Percentiles rank a stretch among this genome's conserved stretches.
phyloP scores from a whole-genome alignment of 192 early-diverging fungal genomes.

The Coemansia sp. region DNA sequence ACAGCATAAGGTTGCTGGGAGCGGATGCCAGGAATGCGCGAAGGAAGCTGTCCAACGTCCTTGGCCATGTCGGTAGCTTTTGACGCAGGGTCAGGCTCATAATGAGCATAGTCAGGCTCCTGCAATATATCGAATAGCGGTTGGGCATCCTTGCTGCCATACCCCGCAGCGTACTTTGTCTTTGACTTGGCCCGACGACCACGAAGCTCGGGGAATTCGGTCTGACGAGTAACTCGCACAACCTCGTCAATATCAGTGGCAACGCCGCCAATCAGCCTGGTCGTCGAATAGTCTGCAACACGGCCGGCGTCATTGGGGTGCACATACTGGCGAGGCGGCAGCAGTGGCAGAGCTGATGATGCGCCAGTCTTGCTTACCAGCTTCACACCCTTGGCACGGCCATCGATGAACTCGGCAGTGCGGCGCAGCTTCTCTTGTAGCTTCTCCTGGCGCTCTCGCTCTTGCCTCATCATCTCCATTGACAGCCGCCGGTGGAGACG shows the following conservation, averaged over 20 bases:
- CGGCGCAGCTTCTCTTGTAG: slow-evolving; percentile 36
- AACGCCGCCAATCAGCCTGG: slow-evolving; percentile 43
- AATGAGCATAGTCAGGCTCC: not conserved
- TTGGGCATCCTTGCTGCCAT: slow-evolving; percentile 25
- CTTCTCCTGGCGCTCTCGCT: slow-evolving; percentile 46
- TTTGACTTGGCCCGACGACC: slow-evolving; percentile 28
- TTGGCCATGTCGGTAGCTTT: not conserved
- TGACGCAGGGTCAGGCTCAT: slow-evolving; percentile 3
- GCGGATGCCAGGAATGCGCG: slow-evolving; percentile 50
- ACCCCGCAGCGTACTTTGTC: slow-evolving; percentile 18
- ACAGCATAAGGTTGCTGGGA: not conserved
- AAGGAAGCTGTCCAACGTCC: slow-evolving; percentile 21
- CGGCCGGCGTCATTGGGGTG: slow-evolving; percentile 5
- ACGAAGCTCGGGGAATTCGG: slow-evolving; percentile 49
- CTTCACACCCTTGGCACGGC: slow-evolving; percentile 11
- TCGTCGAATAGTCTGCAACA: slow-evolving; percentile 27
- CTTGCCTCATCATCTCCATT: slow-evolving; percentile 51
- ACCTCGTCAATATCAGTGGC: slow-evolving; percentile 41
- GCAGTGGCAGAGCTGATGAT: not conserved
- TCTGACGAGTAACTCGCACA: slow-evolving; percentile 31
- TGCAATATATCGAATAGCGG: slow-evolving; percentile 48
- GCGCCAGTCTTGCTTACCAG: not conserved
- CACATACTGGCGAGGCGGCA: slow-evolving; percentile 8
- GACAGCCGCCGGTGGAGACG: slow-evolving; percentile 53
- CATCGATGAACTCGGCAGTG: slow-evolving; percentile 16